Evolutionary conservation across 768 basidiomycete species (phyloP).

Genomic region (Amanita pseudoporphyria): DNA sequence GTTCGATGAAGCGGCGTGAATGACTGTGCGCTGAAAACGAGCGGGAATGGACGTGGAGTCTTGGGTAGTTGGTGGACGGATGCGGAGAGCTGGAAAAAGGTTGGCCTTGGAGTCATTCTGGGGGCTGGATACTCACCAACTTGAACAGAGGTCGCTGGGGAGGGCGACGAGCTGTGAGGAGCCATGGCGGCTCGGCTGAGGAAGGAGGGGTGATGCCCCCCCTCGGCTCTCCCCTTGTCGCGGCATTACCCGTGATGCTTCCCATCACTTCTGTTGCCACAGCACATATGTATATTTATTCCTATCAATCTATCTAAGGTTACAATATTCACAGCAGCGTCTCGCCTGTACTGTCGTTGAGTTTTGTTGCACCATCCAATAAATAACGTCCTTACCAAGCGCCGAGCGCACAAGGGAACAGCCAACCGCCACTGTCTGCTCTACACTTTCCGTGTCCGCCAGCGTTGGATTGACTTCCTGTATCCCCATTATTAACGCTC

Average conservation of each 20-base stretch:
- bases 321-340: conserved; percentile 27
- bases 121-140: conserved; percentile 57
- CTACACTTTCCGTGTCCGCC: conserved; percentile 59
- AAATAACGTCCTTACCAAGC: conserved; percentile 44
- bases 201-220: conserved; percentile 14
- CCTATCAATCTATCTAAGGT: background rate
- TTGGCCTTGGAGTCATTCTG: background rate
- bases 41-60: conserved; percentile 82
- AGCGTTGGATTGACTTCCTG: conserved; percentile 98
- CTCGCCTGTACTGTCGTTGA: conserved; percentile 25
- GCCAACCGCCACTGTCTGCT: conserved; percentile 85
- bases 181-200: conserved; percentile 49
- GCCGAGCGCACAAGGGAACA: conserved; percentile 80
- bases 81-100: conserved; percentile 59
- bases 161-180: conserved; percentile 58
- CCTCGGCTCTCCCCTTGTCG: conserved; percentile 6
- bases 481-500: conserved; percentile 4
- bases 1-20: conserved; percentile 68
- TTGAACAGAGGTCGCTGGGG: conserved; percentile 85
- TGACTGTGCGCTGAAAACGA: conserved; percentile 86
- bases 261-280: conserved; percentile 13
- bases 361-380: background rate
- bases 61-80: conserved; percentile 79
- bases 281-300: background rate
- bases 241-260: conserved; percentile 8